Conservation (phyloP, 1,139 yeast genomes). For the Scheffersomyces segobiensis region DNA sequence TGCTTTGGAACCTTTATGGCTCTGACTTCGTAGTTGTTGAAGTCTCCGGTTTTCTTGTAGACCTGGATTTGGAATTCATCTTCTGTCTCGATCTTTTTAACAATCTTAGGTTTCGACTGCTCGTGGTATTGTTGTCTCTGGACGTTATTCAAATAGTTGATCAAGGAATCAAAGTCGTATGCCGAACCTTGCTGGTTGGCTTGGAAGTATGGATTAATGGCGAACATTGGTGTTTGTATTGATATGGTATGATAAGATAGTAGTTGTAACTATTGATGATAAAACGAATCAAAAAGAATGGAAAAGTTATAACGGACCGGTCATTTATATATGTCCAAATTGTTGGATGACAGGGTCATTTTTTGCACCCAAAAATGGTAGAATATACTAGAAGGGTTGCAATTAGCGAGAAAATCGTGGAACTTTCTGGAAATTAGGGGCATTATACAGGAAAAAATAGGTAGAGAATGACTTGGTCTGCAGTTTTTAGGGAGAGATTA, state of each 20-base stretch:
- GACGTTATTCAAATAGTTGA: slow-evolving; percentile 7
- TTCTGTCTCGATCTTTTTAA: slow-evolving; percentile 40
- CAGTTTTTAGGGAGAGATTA: neutral
- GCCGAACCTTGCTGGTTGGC: slow-evolving; percentile 1
- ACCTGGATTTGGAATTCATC: slow-evolving; percentile 41
- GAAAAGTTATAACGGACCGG: neutral
- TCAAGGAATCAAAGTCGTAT: slow-evolving; percentile 8
- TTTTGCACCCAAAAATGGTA: neutral
- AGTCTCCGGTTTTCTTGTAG: slow-evolving; percentile 36
- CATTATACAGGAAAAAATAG: neutral
- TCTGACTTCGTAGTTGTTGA: slow-evolving; percentile 40
- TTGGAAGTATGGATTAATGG: slow-evolving; percentile 7
- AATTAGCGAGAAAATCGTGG: neutral
- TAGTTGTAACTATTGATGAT: neutral
- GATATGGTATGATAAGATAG: neutral
- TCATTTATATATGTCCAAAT: neutral
- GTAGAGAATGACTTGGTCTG: neutral
- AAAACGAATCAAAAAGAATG: neutral
- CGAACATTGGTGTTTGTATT: neutral
- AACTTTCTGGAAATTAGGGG: neutral
- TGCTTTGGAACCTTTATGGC: slow-evolving; percentile 24
- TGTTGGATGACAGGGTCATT: neutral
- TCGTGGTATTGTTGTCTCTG: slow-evolving; percentile 12
- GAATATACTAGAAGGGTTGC: neutral
- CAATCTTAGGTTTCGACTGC: slow-evolving; percentile 29